Base-by-base conservation (phyloP, 1,139 yeast genomes). In the Lodderomyces jiufengensis region DNA sequence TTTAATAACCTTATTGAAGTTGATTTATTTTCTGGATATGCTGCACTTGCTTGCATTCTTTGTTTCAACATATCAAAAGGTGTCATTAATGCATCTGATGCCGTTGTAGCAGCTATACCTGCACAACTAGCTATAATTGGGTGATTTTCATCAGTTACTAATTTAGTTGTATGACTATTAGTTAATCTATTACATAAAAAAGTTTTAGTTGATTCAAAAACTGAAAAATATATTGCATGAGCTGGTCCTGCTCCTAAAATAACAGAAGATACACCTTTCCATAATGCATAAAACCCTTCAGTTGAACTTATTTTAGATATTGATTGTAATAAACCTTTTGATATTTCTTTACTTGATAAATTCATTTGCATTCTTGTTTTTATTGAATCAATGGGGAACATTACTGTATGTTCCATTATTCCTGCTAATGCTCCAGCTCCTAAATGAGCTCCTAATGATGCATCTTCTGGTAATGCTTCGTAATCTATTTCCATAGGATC, bases 211-310 rank as follows among this genome's bases (percentile, higher is more conserved):
- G 81, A 74, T 62, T 92, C 99, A 61, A 90, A 94, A 6, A 95
- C 95, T n/a, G 92, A 84, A 61, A 90, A 92, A 63, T 94, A 94
- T 11, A 94, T 85, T 1, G 98, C 98, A 63, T 92, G 99, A 8
- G 98, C 97, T 2, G 99, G 99, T 4, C 98, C 99, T n/a, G 99
- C 97, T 29, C 99, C 99, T 45, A 92, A 57, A 9, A 90, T 80
- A 45, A 94, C 95, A 2, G 96, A 85, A 11, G 92, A 81, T 24
- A 92, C 88, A 41, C 99, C 99, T 54, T 95, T 73, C 96, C 97
- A 92, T 31, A 90, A 73, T 1, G 95, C 85, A 40, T 78, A 59
- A 3, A 94, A 85, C 2, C 98, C 98, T 59, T 92, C 98, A n/a
- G 84, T 72, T 11, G 95, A 77, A 13, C 88, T 73, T 40, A 92